Evolutionary conservation across 257 asterid genomes (phyloP).

Genomic region (Solanum bulbocastanum): DNA sequence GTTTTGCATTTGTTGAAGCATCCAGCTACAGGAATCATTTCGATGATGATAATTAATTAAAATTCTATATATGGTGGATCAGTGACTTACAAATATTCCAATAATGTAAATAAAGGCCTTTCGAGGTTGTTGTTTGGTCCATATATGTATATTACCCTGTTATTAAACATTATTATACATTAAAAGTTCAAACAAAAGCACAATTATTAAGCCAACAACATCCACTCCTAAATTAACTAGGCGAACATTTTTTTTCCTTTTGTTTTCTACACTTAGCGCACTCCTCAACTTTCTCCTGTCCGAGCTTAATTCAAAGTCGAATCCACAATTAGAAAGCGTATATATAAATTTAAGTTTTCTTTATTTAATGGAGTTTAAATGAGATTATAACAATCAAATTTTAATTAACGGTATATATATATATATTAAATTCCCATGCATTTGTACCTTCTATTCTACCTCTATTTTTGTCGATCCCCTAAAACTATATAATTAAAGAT

Average conservation of each 20-base stretch:
- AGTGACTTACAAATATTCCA: neutral
- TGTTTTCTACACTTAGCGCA: neutral
- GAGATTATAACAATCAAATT: neutral
- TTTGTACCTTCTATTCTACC: too few relatives aligned
- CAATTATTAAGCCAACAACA: neutral
- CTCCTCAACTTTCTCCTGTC: neutral
- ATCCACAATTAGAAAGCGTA: too few relatives aligned
- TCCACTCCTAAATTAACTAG: neutral
- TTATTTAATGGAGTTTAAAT: neutral
- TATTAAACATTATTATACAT: neutral
- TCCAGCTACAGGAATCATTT: neutral
- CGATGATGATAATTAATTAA: neutral
- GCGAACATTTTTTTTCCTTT: neutral
- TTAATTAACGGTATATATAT: too few relatives aligned
- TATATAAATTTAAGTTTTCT: too few relatives aligned
- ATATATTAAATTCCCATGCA: neutral
- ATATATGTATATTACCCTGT: neutral
- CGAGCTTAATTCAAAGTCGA: neutral
- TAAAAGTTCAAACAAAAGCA: neutral
- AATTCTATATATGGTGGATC: neutral
- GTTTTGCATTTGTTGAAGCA: neutral
- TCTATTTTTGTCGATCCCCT: neutral
- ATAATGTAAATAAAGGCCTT: neutral
- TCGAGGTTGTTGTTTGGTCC: neutral
- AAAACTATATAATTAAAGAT: neutral